Base-by-base conservation (phyloP, 2,329 filamentous ascomycete species). In the Bimuria novae-zelandiae region DNA sequence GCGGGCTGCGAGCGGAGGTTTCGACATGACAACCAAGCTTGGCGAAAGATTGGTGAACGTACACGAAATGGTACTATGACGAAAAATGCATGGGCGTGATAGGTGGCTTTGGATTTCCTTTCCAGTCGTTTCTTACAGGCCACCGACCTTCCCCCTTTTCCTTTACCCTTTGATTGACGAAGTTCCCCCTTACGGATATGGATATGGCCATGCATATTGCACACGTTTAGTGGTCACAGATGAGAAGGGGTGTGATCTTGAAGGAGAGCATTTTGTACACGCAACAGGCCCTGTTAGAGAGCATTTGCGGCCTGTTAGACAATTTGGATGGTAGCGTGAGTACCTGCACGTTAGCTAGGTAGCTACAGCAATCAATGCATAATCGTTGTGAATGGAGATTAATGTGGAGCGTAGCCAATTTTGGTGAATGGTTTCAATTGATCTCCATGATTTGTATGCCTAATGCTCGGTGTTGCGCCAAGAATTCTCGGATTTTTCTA, bases 1-100 rank as follows among this genome's bases (percentile, higher is more conserved):
- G 79, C 61, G 72, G 74, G 3, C 59, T 82, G 64, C 68, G 80
- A 57, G 72, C 79, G 55, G 67, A 78, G 54, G 65, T 78, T 16
- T 62, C 65, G 5, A 70, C 61, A 67, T 71, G 67, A 71, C 68
- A 62, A 65, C 53, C 63, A 64, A 49, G 56, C 19, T 56, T 71
- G 12, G 52, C 59, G 5, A 65, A 62, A 35, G 68, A 71, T 57
- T 71, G 69, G 45, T 47, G 22, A 37, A 41, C 11, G 46, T 27
- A 32, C 17, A 49, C 44, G 14, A 33, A 35, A 14, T 23, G n/a
- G n/a, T 21, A 10, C 8, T 17, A 17, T 46, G 19, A 35, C 10
- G 16, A 29, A 37, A 23, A 10, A 37, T 39, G 44, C 44, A 47
- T 47, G 33, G 32, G 44, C 29, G n/a, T 36, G 30, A 46, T 27